These are phyloP conservation scores for Pseudozyma tsukubaensis DNA, from an alignment of 1,284 basidiomycete genomes.

Conservation along the genomic window DNA sequence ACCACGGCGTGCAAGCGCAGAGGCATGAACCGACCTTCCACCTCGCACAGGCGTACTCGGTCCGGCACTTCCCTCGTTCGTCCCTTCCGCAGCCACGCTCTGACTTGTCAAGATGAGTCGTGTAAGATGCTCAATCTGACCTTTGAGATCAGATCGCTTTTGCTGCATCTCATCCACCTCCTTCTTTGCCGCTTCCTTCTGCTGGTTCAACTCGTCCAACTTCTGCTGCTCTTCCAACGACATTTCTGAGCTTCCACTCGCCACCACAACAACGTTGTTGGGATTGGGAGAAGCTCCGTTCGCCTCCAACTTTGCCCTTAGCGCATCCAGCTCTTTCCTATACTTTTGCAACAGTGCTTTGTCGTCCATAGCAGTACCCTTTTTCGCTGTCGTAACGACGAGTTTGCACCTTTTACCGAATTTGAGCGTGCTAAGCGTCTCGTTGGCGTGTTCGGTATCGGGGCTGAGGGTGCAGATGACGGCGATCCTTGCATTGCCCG, in stretches of 20 bases:
- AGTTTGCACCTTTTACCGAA: constrained; percentile 74
- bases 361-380: constrained; percentile 71
- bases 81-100: constrained; percentile 41
- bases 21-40: constrained; percentile 22
- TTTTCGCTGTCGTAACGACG: constrained; percentile 73
- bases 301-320: constrained; percentile 55
- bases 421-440: constrained; percentile 74
- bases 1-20: constrained; percentile 48
- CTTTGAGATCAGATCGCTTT: constrained; percentile 52
- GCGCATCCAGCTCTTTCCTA: constrained; percentile 58
- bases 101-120: constrained; percentile 62
- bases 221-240: constrained; percentile 28
- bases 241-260: constrained; percentile 8
- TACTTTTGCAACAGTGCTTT: constrained; percentile 66
- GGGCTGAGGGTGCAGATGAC: constrained; percentile 73
- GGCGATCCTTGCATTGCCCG: constrained; percentile 73
- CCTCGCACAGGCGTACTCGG: constrained; percentile 25
- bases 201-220: constrained; percentile 46
- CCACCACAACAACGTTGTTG: constrained; percentile 4
- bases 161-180: constrained; percentile 59
- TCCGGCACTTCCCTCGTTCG: constrained; percentile 14
- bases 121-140: constrained; percentile 64
- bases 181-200: constrained; percentile 45
- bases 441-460: constrained; percentile 71
- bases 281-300: constrained; percentile 12